Conservation (phyloP, 169 alveolate genomes). For the Plasmodium gaboni region DNA sequence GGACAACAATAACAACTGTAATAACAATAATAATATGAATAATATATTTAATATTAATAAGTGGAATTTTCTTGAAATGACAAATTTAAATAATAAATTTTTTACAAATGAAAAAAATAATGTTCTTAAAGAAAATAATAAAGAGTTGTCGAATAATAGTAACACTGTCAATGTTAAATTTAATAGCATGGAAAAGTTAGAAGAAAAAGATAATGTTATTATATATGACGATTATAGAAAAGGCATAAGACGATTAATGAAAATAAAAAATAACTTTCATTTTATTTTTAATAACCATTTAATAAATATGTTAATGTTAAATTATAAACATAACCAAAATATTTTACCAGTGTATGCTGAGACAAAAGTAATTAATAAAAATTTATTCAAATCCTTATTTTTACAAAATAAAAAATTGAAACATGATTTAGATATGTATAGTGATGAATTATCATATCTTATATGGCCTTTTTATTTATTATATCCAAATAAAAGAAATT, state of each 20-base stretch:
- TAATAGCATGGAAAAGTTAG: conserved; percentile 9
- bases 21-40: background rate
- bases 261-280: conserved; percentile 49
- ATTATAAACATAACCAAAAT: conserved; percentile 62
- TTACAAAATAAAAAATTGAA: conserved; percentile 45
- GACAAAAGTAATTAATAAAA: conserved; percentile 20
- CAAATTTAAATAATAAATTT: background rate
- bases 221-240: conserved; percentile 43
- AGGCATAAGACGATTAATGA: conserved; percentile 30
- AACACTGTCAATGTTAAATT: background rate
- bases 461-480: conserved; percentile 64
- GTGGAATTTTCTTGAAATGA: conserved; percentile 23
- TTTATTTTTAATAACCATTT: conserved; percentile 15
- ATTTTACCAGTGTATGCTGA: conserved; percentile 31
- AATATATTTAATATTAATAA: background rate
- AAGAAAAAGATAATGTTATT: conserved; percentile 49
- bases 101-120: background rate
- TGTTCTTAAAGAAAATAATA: background rate
- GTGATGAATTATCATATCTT: conserved; percentile 28
- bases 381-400: conserved; percentile 45
- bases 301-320: conserved; percentile 27
- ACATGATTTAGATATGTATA: conserved; percentile 46
- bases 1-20: background rate
- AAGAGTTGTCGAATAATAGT: background rate
- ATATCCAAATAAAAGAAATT: conserved; percentile 23